Conservation (phyloP, 2,329 filamentous ascomycete genomes). For the Penicillium hordei region DNA sequence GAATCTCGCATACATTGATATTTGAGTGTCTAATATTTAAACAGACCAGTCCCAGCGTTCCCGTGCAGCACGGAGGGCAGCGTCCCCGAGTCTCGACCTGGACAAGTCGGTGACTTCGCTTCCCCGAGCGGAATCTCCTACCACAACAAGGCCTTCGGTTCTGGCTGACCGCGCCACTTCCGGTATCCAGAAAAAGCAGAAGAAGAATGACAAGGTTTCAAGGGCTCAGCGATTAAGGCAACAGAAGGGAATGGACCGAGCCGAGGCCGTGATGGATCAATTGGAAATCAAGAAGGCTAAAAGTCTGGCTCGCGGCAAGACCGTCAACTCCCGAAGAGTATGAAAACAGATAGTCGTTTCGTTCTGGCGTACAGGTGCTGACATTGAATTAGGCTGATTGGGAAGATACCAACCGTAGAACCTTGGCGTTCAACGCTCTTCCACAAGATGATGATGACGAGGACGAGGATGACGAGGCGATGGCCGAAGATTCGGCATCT, state of each 20-base stretch:
- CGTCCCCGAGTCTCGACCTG: slow-evolving; percentile 54
- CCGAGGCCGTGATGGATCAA: slow-evolving; percentile 55
- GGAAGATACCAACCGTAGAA: slow-evolving; percentile 44
- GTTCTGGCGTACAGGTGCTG: slow-evolving; percentile 9
- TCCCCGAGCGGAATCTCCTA: slow-evolving; percentile 43
- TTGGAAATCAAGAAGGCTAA: slow-evolving; percentile 57
- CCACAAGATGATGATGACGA: slow-evolving; percentile 51
- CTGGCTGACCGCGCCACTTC: slow-evolving; percentile 51
- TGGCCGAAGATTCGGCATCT: slow-evolving; percentile 34
- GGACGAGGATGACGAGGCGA: slow-evolving; percentile 39
- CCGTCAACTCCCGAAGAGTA: slow-evolving; percentile 50
- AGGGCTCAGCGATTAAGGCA: slow-evolving; percentile 56
- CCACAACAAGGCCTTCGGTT: slow-evolving; percentile 45
- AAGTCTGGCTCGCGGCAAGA: slow-evolving; percentile 51
- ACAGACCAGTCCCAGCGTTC: slow-evolving; percentile 56
- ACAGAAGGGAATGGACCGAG: slow-evolving; percentile 56
- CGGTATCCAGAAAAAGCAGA: slow-evolving; percentile 56
- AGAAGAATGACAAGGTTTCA: slow-evolving; percentile 49
- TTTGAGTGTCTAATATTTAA: slow-evolving; percentile 10
- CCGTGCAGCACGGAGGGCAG: slow-evolving; percentile 58
- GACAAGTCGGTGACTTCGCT: slow-evolving; percentile 51
- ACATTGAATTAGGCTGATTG: slow-evolving; percentile 37
- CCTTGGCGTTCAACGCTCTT: slow-evolving; percentile 30
- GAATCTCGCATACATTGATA: neutral
- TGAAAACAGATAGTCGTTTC: slow-evolving; percentile 12